Evolutionary conservation across 768 basidiomycete genomes (phyloP), one percentile per base, ranked within the genome.

Genomic region (Amanita thiersii): DNA sequence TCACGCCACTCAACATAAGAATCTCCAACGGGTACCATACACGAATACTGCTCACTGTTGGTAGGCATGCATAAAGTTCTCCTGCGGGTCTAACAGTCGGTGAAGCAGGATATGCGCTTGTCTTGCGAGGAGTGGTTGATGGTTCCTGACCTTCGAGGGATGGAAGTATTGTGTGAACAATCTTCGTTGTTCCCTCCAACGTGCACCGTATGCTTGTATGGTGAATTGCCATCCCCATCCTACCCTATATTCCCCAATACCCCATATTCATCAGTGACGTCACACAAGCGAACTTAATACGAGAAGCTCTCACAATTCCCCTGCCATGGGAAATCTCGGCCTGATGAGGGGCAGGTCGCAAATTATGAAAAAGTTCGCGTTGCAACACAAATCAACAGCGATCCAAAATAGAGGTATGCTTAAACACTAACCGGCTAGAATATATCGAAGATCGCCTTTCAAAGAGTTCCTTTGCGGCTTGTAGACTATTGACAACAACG

Each of bases 101-200:
- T 44, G 49, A 17, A 71, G 49, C 15, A 70, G 50, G 24, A 56
- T 50, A 6, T 59, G 52, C 11, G 61, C 50, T 15, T 54, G 59
- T 39, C 56, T 54, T 19, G 54, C 30, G 44, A 62, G 56, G 12
- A 47, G 50, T 20, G 60, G 52, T 28, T 59, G 56, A 43, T 64
- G 66, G 7, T 54, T 45, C 12, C 42, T 39, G 0, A 56, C 50
- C 1, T 64, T 63, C 18, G 54, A 50, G 1, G 54, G 49, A 39
- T 66, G 61, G 45, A 72, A 66, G 40, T 71, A 61, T 35, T 65
- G 52, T 25, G 62, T 59, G 48, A 73, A 70, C 7, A 63, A 37
- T 11, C 62, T 57, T 7, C 73, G 61, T 18, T 63, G 62, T 7
- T 58, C 56, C 36, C 57, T 64, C 72, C 72, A 72, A 23, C 36